Evolutionary conservation across 2,329 filamentous ascomycete species (phyloP).

Genomic region (Blastomyces emzantsi): DNA sequence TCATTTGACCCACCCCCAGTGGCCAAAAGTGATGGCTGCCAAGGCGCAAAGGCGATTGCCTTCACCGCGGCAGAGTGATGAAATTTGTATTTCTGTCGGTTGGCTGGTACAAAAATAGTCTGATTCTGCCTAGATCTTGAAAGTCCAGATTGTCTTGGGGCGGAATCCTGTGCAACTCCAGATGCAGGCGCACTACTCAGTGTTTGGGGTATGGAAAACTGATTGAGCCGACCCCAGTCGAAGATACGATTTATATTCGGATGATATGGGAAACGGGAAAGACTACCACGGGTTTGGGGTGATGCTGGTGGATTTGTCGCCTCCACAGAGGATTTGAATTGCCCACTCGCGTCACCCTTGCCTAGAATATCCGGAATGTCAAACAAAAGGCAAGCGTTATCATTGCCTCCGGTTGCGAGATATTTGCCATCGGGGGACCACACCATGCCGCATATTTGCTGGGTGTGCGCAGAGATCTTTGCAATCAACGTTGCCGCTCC

Average conservation of each 20-base stretch:
- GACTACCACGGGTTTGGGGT: constrained; percentile 12
- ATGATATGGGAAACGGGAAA: constrained; percentile 20
- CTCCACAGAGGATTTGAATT: not conserved
- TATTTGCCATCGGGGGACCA: constrained; percentile 69
- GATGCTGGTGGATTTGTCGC: not conserved
- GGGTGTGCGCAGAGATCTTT: constrained; percentile 66
- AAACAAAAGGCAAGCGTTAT: constrained; percentile 81
- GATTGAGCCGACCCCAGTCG: constrained; percentile 15
- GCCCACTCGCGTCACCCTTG: constrained; percentile 7
- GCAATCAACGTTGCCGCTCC: constrained; percentile 70
- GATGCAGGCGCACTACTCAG: not conserved
- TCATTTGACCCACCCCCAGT: constrained; percentile 92
- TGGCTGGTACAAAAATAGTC: constrained; percentile 44
- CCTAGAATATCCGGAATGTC: constrained; percentile 52
- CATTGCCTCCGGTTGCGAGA: constrained; percentile 86
- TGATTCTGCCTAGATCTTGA: constrained; percentile 16
- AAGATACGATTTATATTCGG: constrained; percentile 20
- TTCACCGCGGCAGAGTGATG: constrained; percentile 82
- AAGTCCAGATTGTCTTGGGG: not conserved
- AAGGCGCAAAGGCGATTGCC: constrained; percentile 93
- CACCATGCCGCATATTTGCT: constrained; percentile 88
- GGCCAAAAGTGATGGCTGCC: constrained; percentile 77
- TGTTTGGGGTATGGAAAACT: not conserved
- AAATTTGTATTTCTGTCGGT: constrained; percentile 62
- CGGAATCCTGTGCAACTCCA: too few species aligned